A percentile compares a stretch with the other conserved stretches of the same genome.
Conservation (phyloP, 768 basidiomycete genomes). For the Exsudoporus frostii region DNA sequence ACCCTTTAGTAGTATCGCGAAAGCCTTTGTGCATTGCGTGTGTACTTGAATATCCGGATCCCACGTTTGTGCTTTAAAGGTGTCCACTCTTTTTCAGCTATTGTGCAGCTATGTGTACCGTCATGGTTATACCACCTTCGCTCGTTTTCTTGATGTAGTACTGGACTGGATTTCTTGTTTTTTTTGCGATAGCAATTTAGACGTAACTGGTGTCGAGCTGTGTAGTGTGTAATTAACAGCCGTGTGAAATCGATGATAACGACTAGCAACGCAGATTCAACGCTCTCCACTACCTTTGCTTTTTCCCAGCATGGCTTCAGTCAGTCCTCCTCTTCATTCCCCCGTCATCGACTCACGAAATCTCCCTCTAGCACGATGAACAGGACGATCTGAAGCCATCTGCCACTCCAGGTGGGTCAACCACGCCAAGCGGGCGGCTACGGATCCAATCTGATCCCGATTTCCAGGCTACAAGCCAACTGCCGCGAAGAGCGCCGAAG, state of each 20-base stretch:
- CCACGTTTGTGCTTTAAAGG: slow-evolving; percentile 23
- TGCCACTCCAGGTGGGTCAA: slow-evolving; percentile 57
- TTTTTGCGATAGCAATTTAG: slow-evolving; percentile 28
- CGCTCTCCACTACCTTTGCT: slow-evolving; percentile 12
- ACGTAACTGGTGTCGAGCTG: slow-evolving; percentile 3
- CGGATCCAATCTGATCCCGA: slow-evolving; percentile 19
- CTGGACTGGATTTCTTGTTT: slow-evolving; percentile 17
- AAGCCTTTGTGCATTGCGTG: background rate
- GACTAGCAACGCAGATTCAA: slow-evolving; percentile 16
- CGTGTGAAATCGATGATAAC: slow-evolving; percentile 66
- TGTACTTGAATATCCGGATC: slow-evolving; percentile 8
- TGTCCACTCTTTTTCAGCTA: slow-evolving; percentile 20
- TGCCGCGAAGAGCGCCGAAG: slow-evolving; percentile 69
- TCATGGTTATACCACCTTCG: slow-evolving; percentile 26
- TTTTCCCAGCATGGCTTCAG: slow-evolving; percentile 48
- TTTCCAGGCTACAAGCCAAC: slow-evolving; percentile 69
- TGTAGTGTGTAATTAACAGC: slow-evolving; percentile 21
- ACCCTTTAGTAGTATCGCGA: slow-evolving; percentile 8
- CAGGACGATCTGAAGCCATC: slow-evolving; percentile 68
- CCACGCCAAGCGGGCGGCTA: slow-evolving; percentile 2
- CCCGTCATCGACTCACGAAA: background rate
- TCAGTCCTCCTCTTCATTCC: slow-evolving; percentile 31
- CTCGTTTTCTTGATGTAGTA: slow-evolving; percentile 32
- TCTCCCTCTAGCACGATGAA: slow-evolving; percentile 48
- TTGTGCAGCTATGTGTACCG: slow-evolving; percentile 22